A percentile compares a stretch with the other conserved stretches of the same genome.
These are phyloP conservation scores for Neurospora sp. DNA, from an alignment of 495 filamentous ascomycete genomes.

Conservation along the genomic window DNA sequence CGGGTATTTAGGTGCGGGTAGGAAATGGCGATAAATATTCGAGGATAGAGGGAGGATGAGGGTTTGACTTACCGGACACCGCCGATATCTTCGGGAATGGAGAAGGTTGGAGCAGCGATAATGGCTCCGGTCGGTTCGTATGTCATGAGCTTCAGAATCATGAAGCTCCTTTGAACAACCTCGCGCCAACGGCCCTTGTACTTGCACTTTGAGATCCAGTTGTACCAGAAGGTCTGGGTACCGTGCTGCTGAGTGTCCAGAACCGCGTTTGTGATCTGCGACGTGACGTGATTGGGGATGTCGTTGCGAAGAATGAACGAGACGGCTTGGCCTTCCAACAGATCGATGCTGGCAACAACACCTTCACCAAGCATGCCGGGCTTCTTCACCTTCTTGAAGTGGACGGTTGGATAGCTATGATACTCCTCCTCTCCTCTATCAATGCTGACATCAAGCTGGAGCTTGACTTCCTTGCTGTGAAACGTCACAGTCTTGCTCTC, in stretches of 20 bases:
- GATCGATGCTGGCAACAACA: slow-evolving; percentile 43
- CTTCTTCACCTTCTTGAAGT: slow-evolving; percentile 41
- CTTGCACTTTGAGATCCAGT: slow-evolving; percentile 57
- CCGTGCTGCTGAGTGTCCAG: slow-evolving; percentile 52
- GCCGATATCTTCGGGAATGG: slow-evolving; percentile 62
- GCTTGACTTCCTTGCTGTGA: slow-evolving; percentile 41
- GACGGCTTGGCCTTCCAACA: slow-evolving; percentile 55
- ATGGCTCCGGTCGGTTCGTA: slow-evolving; percentile 47
- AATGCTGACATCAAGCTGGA: slow-evolving; percentile 56
- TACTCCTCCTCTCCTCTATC: slow-evolving; percentile 41
- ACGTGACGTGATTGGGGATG: slow-evolving; percentile 38
- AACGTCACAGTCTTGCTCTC: slow-evolving; percentile 53
- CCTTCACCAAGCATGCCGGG: slow-evolving; percentile 47
- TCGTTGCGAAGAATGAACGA: slow-evolving; percentile 57
- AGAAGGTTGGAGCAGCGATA: slow-evolving; percentile 45
- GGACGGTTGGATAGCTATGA: slow-evolving; percentile 31
- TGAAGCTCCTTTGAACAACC: slow-evolving; percentile 53
- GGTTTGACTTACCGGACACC: slow-evolving; percentile 35
- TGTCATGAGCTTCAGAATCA: slow-evolving; percentile 63
- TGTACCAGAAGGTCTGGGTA: slow-evolving; percentile 57
- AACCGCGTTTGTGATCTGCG: slow-evolving; percentile 40
- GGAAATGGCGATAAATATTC: neutral
- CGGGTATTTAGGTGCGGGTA: neutral
- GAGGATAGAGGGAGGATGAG: neutral
- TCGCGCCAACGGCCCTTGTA: slow-evolving; percentile 65